Percentiles rank a stretch among this genome's conserved stretches.
phyloP scores from a whole-genome alignment of 495 filamentous ascomycete species.

The Aspergillus kassunensis region DNA sequence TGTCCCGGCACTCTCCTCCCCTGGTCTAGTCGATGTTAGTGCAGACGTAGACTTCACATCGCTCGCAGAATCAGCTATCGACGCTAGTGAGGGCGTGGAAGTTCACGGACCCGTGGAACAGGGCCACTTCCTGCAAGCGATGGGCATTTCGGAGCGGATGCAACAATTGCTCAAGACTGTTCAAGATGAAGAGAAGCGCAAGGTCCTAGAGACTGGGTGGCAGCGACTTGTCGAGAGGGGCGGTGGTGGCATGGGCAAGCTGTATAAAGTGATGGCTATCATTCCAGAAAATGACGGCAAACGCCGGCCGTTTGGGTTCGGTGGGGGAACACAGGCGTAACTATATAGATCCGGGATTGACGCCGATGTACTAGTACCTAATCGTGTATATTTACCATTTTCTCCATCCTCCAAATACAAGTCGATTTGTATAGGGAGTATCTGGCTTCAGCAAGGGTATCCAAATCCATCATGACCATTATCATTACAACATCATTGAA shows the following conservation, averaged over 20 bases:
- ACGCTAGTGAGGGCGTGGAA: conserved; percentile 72
- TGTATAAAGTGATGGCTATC: conserved; percentile 92
- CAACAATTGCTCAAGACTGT: conserved; percentile 56
- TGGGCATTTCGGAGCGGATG: conserved; percentile 80
- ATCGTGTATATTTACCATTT: too few relatives aligned
- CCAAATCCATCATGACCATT: background rate
- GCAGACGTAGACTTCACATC: conserved; percentile 90
- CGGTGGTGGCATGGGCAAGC: conserved; percentile 79
- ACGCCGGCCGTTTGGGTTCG: conserved; percentile 85
- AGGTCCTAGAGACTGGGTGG: conserved; percentile 68
- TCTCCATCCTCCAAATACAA: too few relatives aligned
- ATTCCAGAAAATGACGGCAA: conserved; percentile 72
- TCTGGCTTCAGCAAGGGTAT: too few relatives aligned
- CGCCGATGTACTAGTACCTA: too few relatives aligned
- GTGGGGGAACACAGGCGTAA: conserved; percentile 43
- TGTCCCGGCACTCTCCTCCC: conserved; percentile 70
- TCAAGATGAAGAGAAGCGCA: conserved; percentile 47
- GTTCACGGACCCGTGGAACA: conserved; percentile 93
- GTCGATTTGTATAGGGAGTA: too few relatives aligned
- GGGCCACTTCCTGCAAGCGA: conserved; percentile 65
- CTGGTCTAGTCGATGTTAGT: conserved; percentile 79
- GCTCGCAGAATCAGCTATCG: conserved; percentile 74
- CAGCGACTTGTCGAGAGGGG: conserved; percentile 73
- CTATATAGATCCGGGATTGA: background rate
- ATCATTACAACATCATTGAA: background rate